Base-by-base conservation (phyloP, 495 filamentous ascomycete species). In the Penicillium alfredii region DNA sequence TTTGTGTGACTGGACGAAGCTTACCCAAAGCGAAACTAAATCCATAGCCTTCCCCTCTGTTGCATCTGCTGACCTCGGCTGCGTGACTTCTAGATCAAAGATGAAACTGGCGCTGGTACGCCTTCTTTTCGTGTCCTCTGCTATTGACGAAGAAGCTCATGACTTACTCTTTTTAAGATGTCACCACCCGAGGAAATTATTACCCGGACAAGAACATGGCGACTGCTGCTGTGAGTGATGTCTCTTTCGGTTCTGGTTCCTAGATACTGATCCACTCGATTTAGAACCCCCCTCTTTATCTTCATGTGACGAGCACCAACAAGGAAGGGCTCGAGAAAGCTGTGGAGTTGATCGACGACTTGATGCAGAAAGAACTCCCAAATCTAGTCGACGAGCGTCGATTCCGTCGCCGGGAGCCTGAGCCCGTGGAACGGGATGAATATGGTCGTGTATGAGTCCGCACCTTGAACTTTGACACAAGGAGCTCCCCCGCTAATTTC, bases 61-160 rank as follows among this genome's bases (percentile, higher is more conserved):
- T 84, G 81, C 87, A 87, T 84, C 82, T 93, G 89, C 92, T 98
- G 82, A 98, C 92, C 78, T 82, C 76, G 62, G 64, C 68, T 83
- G 76, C 84, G 77, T 92, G 84, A 78, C 59, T 85, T 86, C 60
- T 95, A 98, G 92, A 98, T 98, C 51, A 94, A 95, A 85, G 89
- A 97, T 71, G 85, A 96, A 57, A 96, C 92, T 83, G 92, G 92
- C 80, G 90, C 92, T 73, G 92, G 92, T 98, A 98, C 81, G 92
- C 82, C 74, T 71, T 60, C 63, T 72, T 56, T 30, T 45, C 64
- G 76, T 60, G 63, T 55, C 35, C 55, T 38, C 38, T 52, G 41
- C 26, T 56, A 27, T 50, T 72, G 62, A 58, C 61, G 73, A 66
- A 58, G 55, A 67, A 68, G 70, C 77, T 83, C 68, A 83, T 81